Conservation (phyloP, 1,139 yeast species). For the Geotrichum cucujoidarum region DNA sequence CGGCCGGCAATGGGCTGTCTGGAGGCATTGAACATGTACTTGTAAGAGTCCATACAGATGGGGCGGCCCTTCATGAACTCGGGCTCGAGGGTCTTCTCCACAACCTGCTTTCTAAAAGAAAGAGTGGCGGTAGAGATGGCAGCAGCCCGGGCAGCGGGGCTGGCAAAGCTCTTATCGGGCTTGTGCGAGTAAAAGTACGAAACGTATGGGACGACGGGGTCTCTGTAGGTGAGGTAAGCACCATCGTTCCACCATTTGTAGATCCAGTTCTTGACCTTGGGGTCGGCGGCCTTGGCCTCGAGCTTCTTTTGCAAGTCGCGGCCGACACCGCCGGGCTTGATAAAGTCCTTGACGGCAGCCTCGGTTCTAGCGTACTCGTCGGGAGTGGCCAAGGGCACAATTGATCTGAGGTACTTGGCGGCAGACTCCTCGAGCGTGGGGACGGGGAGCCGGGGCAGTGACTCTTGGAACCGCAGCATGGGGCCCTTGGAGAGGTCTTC, state of each 20-base stretch:
- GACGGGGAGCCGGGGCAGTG: constrained; percentile 81
- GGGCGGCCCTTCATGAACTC: constrained; percentile 80
- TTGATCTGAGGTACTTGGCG: constrained; percentile 60
- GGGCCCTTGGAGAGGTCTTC: constrained; percentile 53
- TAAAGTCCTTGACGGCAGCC: constrained; percentile 60
- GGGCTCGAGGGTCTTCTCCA: constrained; percentile 47
- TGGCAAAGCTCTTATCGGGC: constrained; percentile 51
- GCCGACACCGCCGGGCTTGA: constrained; percentile 59
- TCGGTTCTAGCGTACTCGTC: constrained; percentile 55
- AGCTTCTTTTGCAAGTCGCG: constrained; percentile 65
- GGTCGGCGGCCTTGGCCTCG: constrained; percentile 50
- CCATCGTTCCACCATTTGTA: constrained; percentile 92
- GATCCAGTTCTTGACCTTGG: constrained; percentile 75
- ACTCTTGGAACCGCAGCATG: constrained; percentile 65
- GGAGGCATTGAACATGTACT: constrained; percentile 84
- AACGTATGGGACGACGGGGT: constrained; percentile 92
- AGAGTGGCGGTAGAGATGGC: constrained; percentile 46
- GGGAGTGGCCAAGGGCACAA: constrained; percentile 61
- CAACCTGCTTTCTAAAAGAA: constrained; percentile 38
- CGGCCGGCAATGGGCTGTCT: constrained; percentile 62
- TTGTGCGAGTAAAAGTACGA: constrained; percentile 86
- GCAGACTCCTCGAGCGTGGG: constrained; percentile 75
- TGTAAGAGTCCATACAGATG: constrained; percentile 90
- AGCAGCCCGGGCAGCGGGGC: constrained; percentile 74
- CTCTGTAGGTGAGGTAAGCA: constrained; percentile 86